These are phyloP conservation scores for Hemileccinum rubropunctum DNA, from an alignment of 768 basidiomycete species.

Conservation along the genomic window DNA sequence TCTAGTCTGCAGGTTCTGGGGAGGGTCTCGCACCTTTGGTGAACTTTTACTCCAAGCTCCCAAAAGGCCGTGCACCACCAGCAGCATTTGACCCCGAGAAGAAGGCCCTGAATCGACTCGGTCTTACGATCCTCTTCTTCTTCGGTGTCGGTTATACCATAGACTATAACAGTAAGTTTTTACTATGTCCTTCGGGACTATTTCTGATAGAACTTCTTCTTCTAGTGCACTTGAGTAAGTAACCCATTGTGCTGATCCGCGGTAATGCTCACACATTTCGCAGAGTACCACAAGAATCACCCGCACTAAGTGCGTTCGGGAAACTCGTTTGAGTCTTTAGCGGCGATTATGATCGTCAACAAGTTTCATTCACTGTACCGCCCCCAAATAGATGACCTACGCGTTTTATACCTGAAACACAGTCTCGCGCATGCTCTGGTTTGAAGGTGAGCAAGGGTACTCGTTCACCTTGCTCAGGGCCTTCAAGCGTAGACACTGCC, in stretches of 20 bases:
- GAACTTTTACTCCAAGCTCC: conserved; percentile 95
- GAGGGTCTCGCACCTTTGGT: conserved; percentile 82
- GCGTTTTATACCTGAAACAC: conserved; percentile 14
- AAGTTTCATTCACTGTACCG: conserved; percentile 20
- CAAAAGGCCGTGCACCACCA: conserved; percentile 76
- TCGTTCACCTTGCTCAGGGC: neutral
- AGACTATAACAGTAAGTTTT: conserved; percentile 82
- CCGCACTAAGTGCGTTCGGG: conserved; percentile 51
- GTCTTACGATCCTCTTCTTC: conserved; percentile 65
- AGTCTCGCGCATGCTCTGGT: neutral
- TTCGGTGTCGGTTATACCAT: conserved; percentile 65
- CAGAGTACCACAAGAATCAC: conserved; percentile 91
- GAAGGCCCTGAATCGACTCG: conserved; percentile 60
- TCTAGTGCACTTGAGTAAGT: conserved; percentile 83
- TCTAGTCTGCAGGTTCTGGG: conserved; percentile 77
- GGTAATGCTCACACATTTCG: conserved; percentile 22
- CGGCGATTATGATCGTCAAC: conserved; percentile 2
- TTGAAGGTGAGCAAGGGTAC: conserved; percentile 2
- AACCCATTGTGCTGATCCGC: neutral
- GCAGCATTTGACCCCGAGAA: conserved; percentile 71
- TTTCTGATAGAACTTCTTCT: conserved; percentile 8
- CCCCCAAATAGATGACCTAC: conserved; percentile 24
- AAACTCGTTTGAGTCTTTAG: conserved; percentile 1
- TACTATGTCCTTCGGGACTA: neutral
- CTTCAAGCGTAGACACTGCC: neutral